These are phyloP conservation scores for Dothideomycetes sp. DNA, from an alignment of 2,329 filamentous ascomycete genomes.

Conservation along the genomic window DNA sequence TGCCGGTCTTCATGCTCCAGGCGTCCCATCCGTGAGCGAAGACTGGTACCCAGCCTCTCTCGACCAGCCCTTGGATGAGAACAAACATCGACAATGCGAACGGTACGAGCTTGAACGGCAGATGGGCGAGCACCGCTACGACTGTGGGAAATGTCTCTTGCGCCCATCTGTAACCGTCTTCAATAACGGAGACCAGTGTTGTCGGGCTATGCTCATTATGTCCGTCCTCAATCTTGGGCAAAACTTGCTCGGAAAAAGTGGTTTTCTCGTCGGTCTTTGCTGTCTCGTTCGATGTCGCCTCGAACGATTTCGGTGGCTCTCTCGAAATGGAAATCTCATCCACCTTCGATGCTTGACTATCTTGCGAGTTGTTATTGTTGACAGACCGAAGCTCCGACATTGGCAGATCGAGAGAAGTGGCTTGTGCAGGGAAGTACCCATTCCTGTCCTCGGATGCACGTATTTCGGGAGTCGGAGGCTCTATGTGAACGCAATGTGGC, in stretches of 20 bases:
- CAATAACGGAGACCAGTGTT: slow-evolving; percentile 43
- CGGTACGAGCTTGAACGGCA: slow-evolving; percentile 57
- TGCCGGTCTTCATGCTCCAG: slow-evolving; percentile 60
- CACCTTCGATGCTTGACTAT: not conserved
- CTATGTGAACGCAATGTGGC: not conserved
- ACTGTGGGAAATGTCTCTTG: slow-evolving; percentile 63
- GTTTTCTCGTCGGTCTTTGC: not conserved
- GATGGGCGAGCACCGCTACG: slow-evolving; percentile 51
- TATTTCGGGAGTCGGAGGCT: slow-evolving; percentile 6
- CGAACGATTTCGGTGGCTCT: not conserved
- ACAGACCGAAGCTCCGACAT: not conserved
- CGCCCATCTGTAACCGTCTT: slow-evolving; percentile 42
- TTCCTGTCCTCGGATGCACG: slow-evolving; percentile 3
- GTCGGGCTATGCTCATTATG: slow-evolving; percentile 16
- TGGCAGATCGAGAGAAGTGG: not conserved
- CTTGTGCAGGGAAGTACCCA: not conserved
- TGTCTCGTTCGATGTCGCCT: not conserved
- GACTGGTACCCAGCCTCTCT: slow-evolving; percentile 62
- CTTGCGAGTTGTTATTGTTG: not conserved
- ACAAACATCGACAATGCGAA: slow-evolving; percentile 68
- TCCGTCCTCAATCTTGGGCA: not conserved
- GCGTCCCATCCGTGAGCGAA: slow-evolving; percentile 66
- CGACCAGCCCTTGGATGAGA: slow-evolving; percentile 60
- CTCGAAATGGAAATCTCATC: not conserved
- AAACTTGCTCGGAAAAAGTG: not conserved